Evolutionary conservation across 495 filamentous ascomycete species (phyloP).

Genomic region (Friedmanniomyces simplex): DNA sequence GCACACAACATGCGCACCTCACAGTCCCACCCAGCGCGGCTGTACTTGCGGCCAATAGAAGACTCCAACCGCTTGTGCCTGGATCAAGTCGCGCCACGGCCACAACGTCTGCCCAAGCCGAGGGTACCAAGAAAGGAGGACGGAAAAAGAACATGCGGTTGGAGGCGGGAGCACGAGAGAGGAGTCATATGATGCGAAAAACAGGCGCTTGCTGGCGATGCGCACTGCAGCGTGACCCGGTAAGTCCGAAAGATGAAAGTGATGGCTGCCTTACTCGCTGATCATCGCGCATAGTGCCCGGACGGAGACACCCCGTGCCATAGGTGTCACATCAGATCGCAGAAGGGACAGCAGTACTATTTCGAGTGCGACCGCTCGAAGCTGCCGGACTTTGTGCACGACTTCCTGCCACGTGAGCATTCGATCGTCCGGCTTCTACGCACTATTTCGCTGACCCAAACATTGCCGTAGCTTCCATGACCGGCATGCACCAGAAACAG

Average conservation of each 20-base stretch:
- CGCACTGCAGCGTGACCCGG: constrained; percentile 28
- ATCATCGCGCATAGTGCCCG: constrained; percentile 1
- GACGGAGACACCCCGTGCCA: constrained; percentile 26
- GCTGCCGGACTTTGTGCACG: constrained; percentile 23
- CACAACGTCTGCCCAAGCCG: not conserved
- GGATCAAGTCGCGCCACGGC: not conserved
- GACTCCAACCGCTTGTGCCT: not conserved
- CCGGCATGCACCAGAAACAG: constrained; percentile 28
- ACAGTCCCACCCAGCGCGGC: not conserved
- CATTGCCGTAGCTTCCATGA: constrained; percentile 19
- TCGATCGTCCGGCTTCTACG: not conserved
- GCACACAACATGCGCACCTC: not conserved
- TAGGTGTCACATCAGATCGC: constrained; percentile 24
- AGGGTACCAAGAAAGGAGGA: constrained; percentile 4
- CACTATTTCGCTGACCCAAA: not conserved
- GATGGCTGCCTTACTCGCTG: not conserved
- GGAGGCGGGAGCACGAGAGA: not conserved
- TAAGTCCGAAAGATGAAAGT: constrained; percentile 9
- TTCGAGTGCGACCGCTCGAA: constrained; percentile 28
- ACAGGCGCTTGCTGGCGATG: constrained; percentile 31
- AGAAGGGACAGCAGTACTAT: constrained; percentile 18
- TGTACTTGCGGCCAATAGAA: not conserved
- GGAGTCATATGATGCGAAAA: constrained; percentile 24
- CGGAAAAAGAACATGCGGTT: constrained; percentile 1
- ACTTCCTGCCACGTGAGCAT: constrained; percentile 27